A percentile compares a stretch with the other conserved stretches of the same genome.
These are phyloP conservation scores for Beauveria sp. DNA, from an alignment of 2,329 filamentous ascomycete genomes.

Conservation along the genomic window DNA sequence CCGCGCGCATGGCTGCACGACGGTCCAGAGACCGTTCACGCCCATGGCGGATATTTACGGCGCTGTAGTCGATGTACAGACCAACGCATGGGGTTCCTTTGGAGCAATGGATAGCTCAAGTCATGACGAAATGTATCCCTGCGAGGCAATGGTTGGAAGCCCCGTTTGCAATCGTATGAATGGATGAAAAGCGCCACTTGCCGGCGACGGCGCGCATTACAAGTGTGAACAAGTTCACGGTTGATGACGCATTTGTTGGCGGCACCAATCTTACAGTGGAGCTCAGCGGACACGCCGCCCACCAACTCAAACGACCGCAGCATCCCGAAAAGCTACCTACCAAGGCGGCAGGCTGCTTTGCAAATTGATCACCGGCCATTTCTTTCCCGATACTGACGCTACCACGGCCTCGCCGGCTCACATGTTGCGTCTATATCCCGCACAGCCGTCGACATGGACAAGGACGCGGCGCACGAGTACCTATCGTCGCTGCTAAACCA, in stretches of 20 bases:
- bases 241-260: slow-evolving; percentile 10
- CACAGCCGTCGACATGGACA: slow-evolving; percentile 32
- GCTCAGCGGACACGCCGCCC: background rate
- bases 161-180: background rate
- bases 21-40: slow-evolving; percentile 96
- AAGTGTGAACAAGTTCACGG: slow-evolving; percentile 12
- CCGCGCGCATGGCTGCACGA: slow-evolving; percentile 88
- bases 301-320: background rate
- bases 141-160: background rate
- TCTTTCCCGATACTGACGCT: background rate
- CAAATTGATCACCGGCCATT: background rate
- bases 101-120: background rate
- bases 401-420: background rate
- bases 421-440: background rate
- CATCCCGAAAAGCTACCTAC: background rate
- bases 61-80: background rate
- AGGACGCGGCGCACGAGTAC: slow-evolving; percentile 46
- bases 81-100: background rate
- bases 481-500: slow-evolving; percentile 66
- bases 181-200: background rate
- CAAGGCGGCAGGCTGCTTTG: background rate
- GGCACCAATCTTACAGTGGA: slow-evolving; percentile 4
- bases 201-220: background rate
- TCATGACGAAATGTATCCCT: background rate
- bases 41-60: slow-evolving; percentile 59